Conservation (phyloP, 2,329 filamentous ascomycete species). For the Xylariaceae sp. region DNA sequence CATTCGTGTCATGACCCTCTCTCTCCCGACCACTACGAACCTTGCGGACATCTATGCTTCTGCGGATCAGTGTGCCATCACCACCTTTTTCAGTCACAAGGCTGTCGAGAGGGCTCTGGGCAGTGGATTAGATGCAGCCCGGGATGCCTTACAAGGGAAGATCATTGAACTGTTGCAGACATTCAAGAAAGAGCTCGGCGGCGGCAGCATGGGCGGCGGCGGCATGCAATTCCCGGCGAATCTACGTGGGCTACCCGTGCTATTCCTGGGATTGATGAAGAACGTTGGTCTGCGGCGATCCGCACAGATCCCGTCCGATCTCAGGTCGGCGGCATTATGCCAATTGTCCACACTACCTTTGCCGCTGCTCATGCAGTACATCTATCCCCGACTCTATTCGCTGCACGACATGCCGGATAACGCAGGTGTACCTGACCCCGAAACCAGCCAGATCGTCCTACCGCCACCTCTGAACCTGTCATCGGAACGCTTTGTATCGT, state of each 20-base stretch:
- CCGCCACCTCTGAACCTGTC: constrained; percentile 82
- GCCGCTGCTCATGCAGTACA: constrained; percentile 87
- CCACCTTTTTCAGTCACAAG: constrained; percentile 95
- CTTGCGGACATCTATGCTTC: constrained; percentile 90
- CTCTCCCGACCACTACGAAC: constrained; percentile 86
- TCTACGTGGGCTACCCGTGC: constrained; percentile 76
- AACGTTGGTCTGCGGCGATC: constrained; percentile 92
- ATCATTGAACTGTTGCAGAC: constrained; percentile 88
- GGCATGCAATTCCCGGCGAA: constrained; percentile 94
- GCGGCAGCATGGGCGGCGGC: constrained; percentile 86
- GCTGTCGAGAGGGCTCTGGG: constrained; percentile 87
- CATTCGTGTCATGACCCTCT: constrained; percentile 90
- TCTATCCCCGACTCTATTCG: constrained; percentile 80
- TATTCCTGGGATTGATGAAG: constrained; percentile 95
- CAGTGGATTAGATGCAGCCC: constrained; percentile 81
- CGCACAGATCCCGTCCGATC: constrained; percentile 87
- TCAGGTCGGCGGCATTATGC: constrained; percentile 88
- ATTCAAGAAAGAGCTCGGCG: constrained; percentile 94
- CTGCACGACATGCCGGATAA: constrained; percentile 95
- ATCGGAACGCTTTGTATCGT: constrained; percentile 80
- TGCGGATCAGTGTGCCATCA: constrained; percentile 89
- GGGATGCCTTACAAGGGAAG: constrained; percentile 88
- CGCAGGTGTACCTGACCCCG: constrained; percentile 77
- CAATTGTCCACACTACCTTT: constrained; percentile 90
- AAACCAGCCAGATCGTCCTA: constrained; percentile 84